Evolutionary conservation across 495 filamentous ascomycete genomes (phyloP).

Genomic region (Alectoria sarmentosa): DNA sequence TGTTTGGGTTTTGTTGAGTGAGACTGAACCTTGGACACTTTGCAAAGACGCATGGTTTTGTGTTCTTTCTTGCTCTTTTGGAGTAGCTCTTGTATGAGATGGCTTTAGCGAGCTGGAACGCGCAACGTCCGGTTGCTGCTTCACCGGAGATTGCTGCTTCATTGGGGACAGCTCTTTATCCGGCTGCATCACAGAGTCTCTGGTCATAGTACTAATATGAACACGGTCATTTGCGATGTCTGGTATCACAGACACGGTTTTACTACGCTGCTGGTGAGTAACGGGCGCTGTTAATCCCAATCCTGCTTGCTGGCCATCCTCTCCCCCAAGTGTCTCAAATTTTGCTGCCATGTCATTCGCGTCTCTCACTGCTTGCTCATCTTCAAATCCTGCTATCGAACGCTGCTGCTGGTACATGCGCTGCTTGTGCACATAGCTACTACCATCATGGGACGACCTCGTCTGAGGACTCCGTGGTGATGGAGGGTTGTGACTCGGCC

Average conservation of each 20-base stretch:
- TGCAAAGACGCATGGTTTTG: slow-evolving; percentile 1
- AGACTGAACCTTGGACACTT: background rate
- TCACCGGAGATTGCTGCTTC: slow-evolving; percentile 2
- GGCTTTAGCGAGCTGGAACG: slow-evolving; percentile 5
- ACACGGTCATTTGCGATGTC: background rate
- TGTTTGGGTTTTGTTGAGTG: slow-evolving; percentile 2
- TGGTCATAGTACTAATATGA: background rate
- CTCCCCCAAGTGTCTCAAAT: background rate
- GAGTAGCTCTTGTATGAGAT: slow-evolving; percentile 1
- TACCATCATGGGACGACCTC: slow-evolving; percentile 22
- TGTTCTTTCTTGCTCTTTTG: background rate
- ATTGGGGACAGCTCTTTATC: background rate
- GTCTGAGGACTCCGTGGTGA: slow-evolving; percentile 13
- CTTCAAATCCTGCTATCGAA: slow-evolving; percentile 28
- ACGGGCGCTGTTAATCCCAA: background rate
- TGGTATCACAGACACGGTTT: background rate
- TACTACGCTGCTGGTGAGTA: background rate
- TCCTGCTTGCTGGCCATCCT: background rate
- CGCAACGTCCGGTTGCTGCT: background rate
- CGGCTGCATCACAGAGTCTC: background rate
- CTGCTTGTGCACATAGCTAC: slow-evolving; percentile 30
- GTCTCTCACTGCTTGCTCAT: slow-evolving; percentile 23
- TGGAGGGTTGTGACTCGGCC: slow-evolving; percentile 3
- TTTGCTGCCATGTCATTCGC: slow-evolving; percentile 11
- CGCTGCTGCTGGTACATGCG: slow-evolving; percentile 30